Conservation (phyloP, 345 rosid species). For the Rhizophora apiculata region DNA sequence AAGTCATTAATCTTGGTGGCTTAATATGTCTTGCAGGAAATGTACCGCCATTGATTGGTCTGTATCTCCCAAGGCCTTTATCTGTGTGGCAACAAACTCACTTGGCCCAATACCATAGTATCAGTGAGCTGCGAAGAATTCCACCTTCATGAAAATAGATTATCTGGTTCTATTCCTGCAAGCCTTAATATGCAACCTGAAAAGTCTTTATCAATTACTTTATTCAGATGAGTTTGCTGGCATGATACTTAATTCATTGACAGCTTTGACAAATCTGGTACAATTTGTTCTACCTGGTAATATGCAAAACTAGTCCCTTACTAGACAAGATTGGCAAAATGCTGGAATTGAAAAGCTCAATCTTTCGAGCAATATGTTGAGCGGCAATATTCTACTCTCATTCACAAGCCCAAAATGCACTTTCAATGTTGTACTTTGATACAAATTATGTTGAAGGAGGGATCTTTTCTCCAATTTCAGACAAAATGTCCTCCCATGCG, state of each 20-base stretch:
- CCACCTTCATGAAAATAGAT: conserved; percentile 43
- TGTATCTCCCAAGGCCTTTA: conserved; percentile 37
- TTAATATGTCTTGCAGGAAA: conserved; percentile 39
- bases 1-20: conserved; percentile 56
- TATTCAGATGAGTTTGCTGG: conserved; percentile 43
- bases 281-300: conserved; percentile 46
- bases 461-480: conserved; percentile 35
- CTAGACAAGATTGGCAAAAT: conserved; percentile 41
- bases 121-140: conserved; percentile 48
- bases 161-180: conserved; percentile 46
- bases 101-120: conserved; percentile 42
- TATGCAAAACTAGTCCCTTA: conserved; percentile 33
- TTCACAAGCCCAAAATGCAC: conserved; percentile 27
- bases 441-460: conserved; percentile 38
- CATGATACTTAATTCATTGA: conserved; percentile 34
- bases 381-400: conserved; percentile 41
- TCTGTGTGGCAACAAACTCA: conserved; percentile 49
- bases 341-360: conserved; percentile 41
- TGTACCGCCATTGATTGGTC: conserved; percentile 45
- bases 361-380: conserved; percentile 42
- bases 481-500: conserved; percentile 39
- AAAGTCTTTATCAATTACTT: conserved; percentile 33
- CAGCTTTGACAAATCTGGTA: conserved; percentile 37
- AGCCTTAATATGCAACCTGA: conserved; percentile 32
- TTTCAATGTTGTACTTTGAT: conserved; percentile 45